Conservation (phyloP, 139 green algal species). For the Picochlorum costavermella region DNA sequence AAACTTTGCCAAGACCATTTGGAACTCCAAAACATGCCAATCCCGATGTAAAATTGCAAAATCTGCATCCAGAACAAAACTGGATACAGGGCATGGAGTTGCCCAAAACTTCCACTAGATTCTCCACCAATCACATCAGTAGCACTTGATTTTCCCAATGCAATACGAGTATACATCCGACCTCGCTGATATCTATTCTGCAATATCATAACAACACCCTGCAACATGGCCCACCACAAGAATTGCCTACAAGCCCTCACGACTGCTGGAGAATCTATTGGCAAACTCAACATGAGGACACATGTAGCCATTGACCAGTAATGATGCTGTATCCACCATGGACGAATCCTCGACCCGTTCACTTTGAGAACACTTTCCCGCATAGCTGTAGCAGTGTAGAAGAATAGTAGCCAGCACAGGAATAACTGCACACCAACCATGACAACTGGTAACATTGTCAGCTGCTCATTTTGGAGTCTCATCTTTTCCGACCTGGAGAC, state of each 20-base stretch:
- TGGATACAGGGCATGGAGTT: constrained; percentile 83
- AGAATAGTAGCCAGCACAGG: constrained; percentile 87
- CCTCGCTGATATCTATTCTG: constrained; percentile 78
- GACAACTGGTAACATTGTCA: constrained; percentile 56
- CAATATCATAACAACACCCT: constrained; percentile 49
- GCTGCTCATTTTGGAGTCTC: constrained; percentile 8
- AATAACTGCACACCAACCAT: constrained; percentile 73
- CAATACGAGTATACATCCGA: constrained; percentile 91
- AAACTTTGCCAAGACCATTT: constrained; percentile 37
- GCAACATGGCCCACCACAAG: constrained; percentile 44
- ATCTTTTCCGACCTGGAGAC: constrained; percentile 36
- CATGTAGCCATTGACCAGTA: constrained; percentile 69
- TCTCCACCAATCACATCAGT: constrained; percentile 90
- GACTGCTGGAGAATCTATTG: constrained; percentile 65
- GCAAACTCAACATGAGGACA: constrained; percentile 77
- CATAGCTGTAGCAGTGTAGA: constrained; percentile 84
- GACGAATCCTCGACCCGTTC: constrained; percentile 86
- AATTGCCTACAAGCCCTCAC: constrained; percentile 35
- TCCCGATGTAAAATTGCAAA: constrained; percentile 60
- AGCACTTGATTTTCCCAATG: constrained; percentile 73
- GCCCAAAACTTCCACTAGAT: constrained; percentile 52
- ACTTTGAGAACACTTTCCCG: constrained; percentile 85
- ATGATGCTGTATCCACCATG: constrained; percentile 94
- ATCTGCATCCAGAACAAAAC: constrained; percentile 67
- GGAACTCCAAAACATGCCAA: constrained; percentile 49